Base-by-base conservation (phyloP, 345 rosid species). In the Luvunga scandens region DNA sequence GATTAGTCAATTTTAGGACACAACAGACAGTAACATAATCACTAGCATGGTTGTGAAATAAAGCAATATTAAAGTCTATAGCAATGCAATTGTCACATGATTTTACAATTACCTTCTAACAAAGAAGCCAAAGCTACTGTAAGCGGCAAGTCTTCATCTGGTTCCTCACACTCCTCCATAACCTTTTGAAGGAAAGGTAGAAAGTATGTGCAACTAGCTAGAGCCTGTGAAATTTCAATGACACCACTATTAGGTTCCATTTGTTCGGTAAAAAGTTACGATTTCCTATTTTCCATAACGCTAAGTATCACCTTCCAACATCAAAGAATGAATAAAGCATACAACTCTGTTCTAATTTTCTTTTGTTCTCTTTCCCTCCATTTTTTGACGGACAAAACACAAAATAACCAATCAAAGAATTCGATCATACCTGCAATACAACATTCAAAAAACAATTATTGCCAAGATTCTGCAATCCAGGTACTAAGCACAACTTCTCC, bases 381-480 rank as follows among this genome's bases (percentile, higher is more conserved):
- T 16, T 65, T 71, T 72, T 62, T 50, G 39, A 60, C 19, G 21
- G 68, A 42, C 78, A 36, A 50, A 42, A 66, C 18, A 77, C 5
- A 53, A n/a, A 36, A 9, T 28, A 45, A 66, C 77, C 75, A 64
- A 12, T 21, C 12, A 74, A 27, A 55, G 45, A 75, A 76, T 27
- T 57, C 30, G 72, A 80, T 45, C 56, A 62, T 73, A 95, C 99
- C 97, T 93, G 99, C 62, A 95, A 83, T 36, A 93, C 85, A 27
- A 89, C 98, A 79, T 93, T 95, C 78, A 93, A 84, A 81, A 93
- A 95, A 84, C 98, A 93, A 73, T 92, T 93, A 73, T 90, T 93
- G 5, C 96, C 98, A 28, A 86, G 91, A 85, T 95, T 95, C 76
- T 84, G 90, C 81, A 93, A 81, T 21, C 98, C 99, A 45, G 98